Conservation (phyloP, 2,329 filamentous ascomycete genomes). For the Talaromyces funiculosus region DNA sequence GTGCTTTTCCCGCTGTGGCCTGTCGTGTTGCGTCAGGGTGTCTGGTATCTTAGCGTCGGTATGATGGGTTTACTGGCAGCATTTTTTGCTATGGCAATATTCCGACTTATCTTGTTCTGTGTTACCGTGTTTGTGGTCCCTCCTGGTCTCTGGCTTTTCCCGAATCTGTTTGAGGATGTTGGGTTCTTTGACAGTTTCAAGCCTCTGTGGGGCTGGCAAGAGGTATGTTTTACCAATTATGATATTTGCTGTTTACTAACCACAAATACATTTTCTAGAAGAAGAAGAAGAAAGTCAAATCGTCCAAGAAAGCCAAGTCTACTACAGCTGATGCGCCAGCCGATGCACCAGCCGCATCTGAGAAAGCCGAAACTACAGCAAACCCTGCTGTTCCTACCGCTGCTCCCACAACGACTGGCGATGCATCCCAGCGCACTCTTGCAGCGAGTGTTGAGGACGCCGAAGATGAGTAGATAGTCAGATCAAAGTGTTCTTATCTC, state of each 20-base stretch:
- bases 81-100: slow-evolving; percentile 97
- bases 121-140: slow-evolving; percentile 78
- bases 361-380: slow-evolving; percentile 23
- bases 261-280: slow-evolving; percentile 21
- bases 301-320: slow-evolving; percentile 16
- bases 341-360: slow-evolving; percentile 1
- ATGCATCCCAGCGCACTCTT: slow-evolving; percentile 32
- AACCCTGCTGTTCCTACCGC: slow-evolving; percentile 26
- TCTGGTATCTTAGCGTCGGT: slow-evolving; percentile 96
- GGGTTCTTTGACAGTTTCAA: slow-evolving; percentile 97
- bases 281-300: slow-evolving; percentile 37
- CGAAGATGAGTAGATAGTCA: slow-evolving; percentile 29
- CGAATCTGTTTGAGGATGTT: slow-evolving; percentile 96
- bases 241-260: not conserved
- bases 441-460: slow-evolving; percentile 44
- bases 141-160: slow-evolving; percentile 95
- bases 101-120: slow-evolving; percentile 90
- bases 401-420: slow-evolving; percentile 15
- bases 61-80: slow-evolving; percentile 82
- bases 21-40: slow-evolving; percentile 78
- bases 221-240: slow-evolving; percentile 54
- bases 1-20: slow-evolving; percentile 98
- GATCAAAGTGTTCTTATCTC: not conserved
- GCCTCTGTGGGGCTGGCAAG: slow-evolving; percentile 96
- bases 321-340: slow-evolving; percentile 1